These are phyloP conservation scores for Waltiozyma sp. DNA, from an alignment of 1,139 yeast genomes.

Conservation along the genomic window DNA sequence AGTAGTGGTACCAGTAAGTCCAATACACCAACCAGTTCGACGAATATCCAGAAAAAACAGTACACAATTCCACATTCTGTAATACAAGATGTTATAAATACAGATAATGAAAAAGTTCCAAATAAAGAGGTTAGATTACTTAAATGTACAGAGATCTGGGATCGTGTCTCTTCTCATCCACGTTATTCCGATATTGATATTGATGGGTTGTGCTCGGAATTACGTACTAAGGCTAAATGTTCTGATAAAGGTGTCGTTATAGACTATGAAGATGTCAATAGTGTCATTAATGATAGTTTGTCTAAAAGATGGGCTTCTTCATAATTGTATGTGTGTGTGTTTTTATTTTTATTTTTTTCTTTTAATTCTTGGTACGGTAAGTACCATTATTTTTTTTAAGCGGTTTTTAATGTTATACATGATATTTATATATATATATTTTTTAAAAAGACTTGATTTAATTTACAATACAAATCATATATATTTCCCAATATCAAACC, in stretches of 20 bases:
- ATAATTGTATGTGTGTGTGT: no score
- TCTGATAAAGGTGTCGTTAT: constrained; percentile 86
- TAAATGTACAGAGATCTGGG: constrained; percentile 92
- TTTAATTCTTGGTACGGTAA: no score
- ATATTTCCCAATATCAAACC: no score
- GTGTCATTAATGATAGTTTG: constrained; percentile 19
- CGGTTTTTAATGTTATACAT: no score
- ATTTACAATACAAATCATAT: no score
- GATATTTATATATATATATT: no score
- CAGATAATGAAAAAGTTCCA: constrained; percentile 26
- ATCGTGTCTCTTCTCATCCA: constrained; percentile 88
- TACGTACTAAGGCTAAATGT: constrained; percentile 91
- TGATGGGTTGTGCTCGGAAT: constrained; percentile 82
- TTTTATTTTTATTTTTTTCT: no score
- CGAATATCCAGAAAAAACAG: no score
- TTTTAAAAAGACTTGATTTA: no score
- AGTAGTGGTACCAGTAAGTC: no score
- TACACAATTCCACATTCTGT: neutral
- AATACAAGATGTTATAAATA: neutral
- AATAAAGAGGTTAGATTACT: constrained; percentile 38
- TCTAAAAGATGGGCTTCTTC: neutral
- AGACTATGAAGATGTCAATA: constrained; percentile 66
- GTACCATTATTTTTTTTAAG: no score
- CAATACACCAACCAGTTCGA: neutral
- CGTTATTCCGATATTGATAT: constrained; percentile 86